Base-by-base conservation (phyloP, 2,329 filamentous ascomycete genomes). In the Epichloe glyceriae region DNA sequence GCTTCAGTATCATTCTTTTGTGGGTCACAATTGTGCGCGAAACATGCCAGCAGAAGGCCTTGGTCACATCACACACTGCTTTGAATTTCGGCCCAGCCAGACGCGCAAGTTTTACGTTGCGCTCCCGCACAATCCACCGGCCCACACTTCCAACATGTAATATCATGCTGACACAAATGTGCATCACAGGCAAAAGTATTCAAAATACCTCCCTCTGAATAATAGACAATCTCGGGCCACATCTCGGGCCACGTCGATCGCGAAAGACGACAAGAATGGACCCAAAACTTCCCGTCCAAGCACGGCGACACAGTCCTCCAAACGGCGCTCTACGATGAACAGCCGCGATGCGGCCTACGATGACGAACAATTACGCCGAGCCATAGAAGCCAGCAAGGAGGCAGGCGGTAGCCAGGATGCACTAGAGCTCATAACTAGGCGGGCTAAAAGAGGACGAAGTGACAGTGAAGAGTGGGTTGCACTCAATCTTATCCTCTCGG, bases 251-350 rank as follows among this genome's bases (percentile, higher is more conserved):
- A 73, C 73, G 17, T 88, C 85, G 1, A 69, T 83, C 42, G 76
- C 76, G 39, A 85, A 87, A 64, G 80, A 86, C 58, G 73, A 66
- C 60, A 76, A 73, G 62, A 70, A 67, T 62, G 75, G 71, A 58
- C 74, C 70, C 58, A 81, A 79, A 69, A 79, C 65, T 62, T 78
- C 70, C 56, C 79, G 74, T 46, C 72, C 72, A 50, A 73, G 72
- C 10, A 69, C 73, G 1, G 64, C 69, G 11, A 70, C 69, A 42
- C 76, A 80, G 50, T 76, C 79, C 49, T 82, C 84, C 38, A 97
- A 96, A 66, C 81, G 93, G 53, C 80, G 93, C 30, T 95, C 89
- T 19, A 98, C 93, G 6, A 96, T 97, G 88, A 95, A 97, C 63
- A 98, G 93, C 65, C 82, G 91, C 55, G 86, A 89, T 65, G 90